Conservation (phyloP, 352 stramenopile genomes). For the Globisporangium spiculum region DNA sequence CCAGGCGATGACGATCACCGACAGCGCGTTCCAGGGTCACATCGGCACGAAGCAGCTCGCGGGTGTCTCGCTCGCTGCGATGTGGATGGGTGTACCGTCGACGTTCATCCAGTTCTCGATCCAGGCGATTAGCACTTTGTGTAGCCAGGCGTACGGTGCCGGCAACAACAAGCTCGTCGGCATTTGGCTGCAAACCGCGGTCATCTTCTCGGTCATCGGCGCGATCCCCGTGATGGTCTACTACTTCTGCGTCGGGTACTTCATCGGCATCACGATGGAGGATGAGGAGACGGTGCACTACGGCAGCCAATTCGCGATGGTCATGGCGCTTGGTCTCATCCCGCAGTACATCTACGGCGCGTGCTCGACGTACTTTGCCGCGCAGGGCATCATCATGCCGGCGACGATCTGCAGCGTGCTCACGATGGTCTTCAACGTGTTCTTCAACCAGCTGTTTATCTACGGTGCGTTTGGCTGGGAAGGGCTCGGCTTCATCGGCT, state of each 20-base stretch:
- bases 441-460: slow-evolving; percentile 59
- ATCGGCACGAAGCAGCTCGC: slow-evolving; percentile 63
- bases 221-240: slow-evolving; percentile 58
- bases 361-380: slow-evolving; percentile 76
- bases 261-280: slow-evolving; percentile 38
- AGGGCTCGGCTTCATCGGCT: slow-evolving; percentile 74
- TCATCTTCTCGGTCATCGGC: slow-evolving; percentile 47
- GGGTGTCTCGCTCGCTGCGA: slow-evolving; percentile 61
- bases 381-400: slow-evolving; percentile 71
- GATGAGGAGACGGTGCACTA: slow-evolving; percentile 56
- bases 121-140: slow-evolving; percentile 69
- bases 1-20: slow-evolving; percentile 69
- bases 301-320: slow-evolving; percentile 64
- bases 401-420: slow-evolving; percentile 65
- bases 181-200: slow-evolving; percentile 71
- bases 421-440: slow-evolving; percentile 55
- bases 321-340: slow-evolving; percentile 69
- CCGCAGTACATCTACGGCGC: slow-evolving; percentile 65
- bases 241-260: slow-evolving; percentile 42
- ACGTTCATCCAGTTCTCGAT: slow-evolving; percentile 58
- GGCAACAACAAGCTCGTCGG: slow-evolving; percentile 61
- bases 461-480: slow-evolving; percentile 49
- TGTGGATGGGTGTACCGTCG: slow-evolving; percentile 69
- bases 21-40: slow-evolving; percentile 74
- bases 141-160: slow-evolving; percentile 68